Conservation (phyloP, 345 rosid genomes). For the Reutealis trisperma region DNA sequence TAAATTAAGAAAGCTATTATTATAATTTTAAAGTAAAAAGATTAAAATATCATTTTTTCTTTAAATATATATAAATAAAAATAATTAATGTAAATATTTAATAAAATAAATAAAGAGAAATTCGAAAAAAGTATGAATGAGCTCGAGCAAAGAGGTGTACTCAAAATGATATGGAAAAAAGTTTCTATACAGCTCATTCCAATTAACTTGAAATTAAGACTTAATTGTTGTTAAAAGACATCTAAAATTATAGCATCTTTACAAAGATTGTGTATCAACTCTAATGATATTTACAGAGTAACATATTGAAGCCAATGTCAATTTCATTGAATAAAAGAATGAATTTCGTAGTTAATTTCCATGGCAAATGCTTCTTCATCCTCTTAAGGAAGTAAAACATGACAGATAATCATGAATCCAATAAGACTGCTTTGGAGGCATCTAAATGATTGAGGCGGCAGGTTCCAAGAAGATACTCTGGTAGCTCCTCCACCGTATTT, state of each 20-base stretch:
- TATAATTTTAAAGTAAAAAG: no score
- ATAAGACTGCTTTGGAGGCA: slow-evolving; percentile 56
- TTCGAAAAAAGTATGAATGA: no score
- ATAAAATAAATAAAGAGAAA: no score
- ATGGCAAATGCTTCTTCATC: background rate
- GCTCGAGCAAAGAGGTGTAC: no score
- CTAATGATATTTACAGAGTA: slow-evolving; percentile 15
- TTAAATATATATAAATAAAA: no score
- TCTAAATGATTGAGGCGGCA: slow-evolving; percentile 89
- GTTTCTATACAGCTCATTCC: no score
- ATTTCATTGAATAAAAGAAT: slow-evolving; percentile 41
- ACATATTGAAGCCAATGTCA: slow-evolving; percentile 12
- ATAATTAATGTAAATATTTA: no score
- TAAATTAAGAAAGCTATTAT: no score
- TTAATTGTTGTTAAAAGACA: background rate
- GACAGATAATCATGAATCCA: slow-evolving; percentile 36
- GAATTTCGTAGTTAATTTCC: background rate
- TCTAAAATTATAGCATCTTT: slow-evolving; percentile 15
- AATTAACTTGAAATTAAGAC: no score
- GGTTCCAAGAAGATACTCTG: slow-evolving; percentile 87
- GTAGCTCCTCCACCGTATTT: slow-evolving; percentile 86
- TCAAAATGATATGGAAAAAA: no score
- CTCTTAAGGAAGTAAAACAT: background rate
- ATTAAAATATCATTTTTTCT: no score
- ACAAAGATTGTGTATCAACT: slow-evolving; percentile 19